Evolutionary conservation across 2,329 filamentous ascomycete species (phyloP), one percentile per base, ranked within the genome.

Genomic region (Chrysoporthe cubensis): DNA sequence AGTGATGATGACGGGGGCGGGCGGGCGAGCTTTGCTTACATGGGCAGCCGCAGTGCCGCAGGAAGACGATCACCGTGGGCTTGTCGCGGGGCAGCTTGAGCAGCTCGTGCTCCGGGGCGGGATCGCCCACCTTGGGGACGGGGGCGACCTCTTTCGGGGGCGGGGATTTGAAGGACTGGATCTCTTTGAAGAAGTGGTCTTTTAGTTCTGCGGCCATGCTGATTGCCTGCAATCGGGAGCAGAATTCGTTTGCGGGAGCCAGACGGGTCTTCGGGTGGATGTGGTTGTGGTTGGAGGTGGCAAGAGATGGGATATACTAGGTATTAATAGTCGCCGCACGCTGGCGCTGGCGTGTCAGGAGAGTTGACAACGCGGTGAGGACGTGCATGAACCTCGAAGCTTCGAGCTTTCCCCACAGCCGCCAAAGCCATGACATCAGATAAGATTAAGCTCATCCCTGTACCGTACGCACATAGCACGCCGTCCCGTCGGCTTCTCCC

Each of bases 31-130:
- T 43, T 21, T 37, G 77, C 84, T 75, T 84, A 91, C 90, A 92
- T 13, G 90, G 90, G 79, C 90, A 92, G 44, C 90, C 91, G 75
- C 90, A 93, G 76, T 93, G 90, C 44, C 91, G 83, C 6, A 93
- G 82, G 73, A 93, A 93, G 18, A 87, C 84, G 26, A 93, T 78
- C 1, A 93, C 75, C 0, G 85, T 86, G 0, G 88, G 87, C 72
- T 85, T 87, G 34, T 80, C 78, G 54, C 81, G 77, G 0, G 85
- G 84, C n/a, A 91, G 77, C 8, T 75, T 74, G 6, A 92, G 78
- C 32, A 21, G 37, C n/a, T 50, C 71, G 40, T 85, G 82, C 6
- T 80, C 80, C 0, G 89, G 90, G 1, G 89, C 89, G 69, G 81
- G 80, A 44, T 81, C 76, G 69, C 87, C 88, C 42, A 88, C 78